These are phyloP conservation scores for Starmera quercuum DNA, from an alignment of 805 yeast genomes.

Conservation along the genomic window DNA sequence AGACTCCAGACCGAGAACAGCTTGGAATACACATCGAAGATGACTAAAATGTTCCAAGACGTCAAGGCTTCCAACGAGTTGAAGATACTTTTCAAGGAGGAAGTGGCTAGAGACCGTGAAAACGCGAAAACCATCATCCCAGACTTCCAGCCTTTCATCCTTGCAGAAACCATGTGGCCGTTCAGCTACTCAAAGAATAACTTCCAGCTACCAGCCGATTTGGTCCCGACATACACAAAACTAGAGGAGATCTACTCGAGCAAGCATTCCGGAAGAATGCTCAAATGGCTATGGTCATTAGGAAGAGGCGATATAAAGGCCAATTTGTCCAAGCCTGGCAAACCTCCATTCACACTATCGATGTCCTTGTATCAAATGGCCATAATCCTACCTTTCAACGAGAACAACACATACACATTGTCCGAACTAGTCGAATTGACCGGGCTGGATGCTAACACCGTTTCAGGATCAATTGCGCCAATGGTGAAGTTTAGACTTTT, in stretches of 20 bases:
- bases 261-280: constrained; percentile 79
- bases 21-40: constrained; percentile 85
- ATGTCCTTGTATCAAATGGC: constrained; percentile 85
- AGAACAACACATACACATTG: constrained; percentile 49
- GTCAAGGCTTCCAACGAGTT: constrained; percentile 78
- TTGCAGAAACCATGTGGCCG: constrained; percentile 92
- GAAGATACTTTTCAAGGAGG: constrained; percentile 47
- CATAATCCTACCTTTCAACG: constrained; percentile 78
- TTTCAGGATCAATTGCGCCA: constrained; percentile 74
- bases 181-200: constrained; percentile 31
- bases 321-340: constrained; percentile 71
- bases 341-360: constrained; percentile 72
- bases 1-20: constrained; percentile 85
- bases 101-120: constrained; percentile 27
- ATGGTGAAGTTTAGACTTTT: constrained; percentile 73
- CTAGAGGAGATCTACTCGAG: constrained; percentile 62
- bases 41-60: constrained; percentile 94
- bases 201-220: constrained; percentile 57
- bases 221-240: constrained; percentile 55
- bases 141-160: constrained; percentile 66
- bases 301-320: constrained; percentile 90
- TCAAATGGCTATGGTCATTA: constrained; percentile 94
- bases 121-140: constrained; percentile 26
- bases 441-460: constrained; percentile 53
- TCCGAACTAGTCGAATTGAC: constrained; percentile 59